Percentiles rank a stretch among this genome's conserved stretches.
Conservation (phyloP, 768 basidiomycete genomes). For the Termitomyces sp. region DNA sequence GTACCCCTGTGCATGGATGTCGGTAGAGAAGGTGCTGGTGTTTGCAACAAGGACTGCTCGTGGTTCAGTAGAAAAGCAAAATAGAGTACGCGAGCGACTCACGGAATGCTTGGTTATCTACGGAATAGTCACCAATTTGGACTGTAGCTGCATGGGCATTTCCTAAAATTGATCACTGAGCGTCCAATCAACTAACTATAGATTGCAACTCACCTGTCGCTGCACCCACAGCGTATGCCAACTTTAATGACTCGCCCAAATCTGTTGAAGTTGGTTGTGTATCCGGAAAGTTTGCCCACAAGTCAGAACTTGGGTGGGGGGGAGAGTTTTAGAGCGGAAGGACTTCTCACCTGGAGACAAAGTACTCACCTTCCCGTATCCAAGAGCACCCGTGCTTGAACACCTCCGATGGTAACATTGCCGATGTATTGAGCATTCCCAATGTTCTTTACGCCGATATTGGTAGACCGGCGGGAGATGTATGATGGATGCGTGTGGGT, state of each 20-base stretch:
- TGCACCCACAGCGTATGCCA: constrained; percentile 66
- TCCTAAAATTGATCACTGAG: constrained; percentile 28
- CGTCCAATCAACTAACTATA: too few species aligned
- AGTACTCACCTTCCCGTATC: constrained; percentile 68
- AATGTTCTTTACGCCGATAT: constrained; percentile 51
- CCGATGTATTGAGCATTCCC: constrained; percentile 70
- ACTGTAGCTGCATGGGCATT: constrained; percentile 48
- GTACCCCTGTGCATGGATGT: constrained; percentile 57
- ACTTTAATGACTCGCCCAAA: constrained; percentile 46
- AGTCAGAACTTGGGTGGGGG: constrained; percentile 48
- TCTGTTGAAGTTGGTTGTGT: constrained; percentile 44
- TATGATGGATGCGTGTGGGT: constrained; percentile 18
- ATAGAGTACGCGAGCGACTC: constrained; percentile 18
- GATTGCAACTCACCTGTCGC: constrained; percentile 42
- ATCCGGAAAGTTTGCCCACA: constrained; percentile 58
- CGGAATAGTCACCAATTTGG: constrained; percentile 48
- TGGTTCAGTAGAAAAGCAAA: background rate
- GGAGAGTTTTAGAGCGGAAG: background rate
- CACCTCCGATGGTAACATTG: constrained; percentile 64
- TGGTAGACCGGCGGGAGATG: constrained; percentile 24
- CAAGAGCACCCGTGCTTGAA: constrained; percentile 51
- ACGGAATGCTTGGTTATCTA: constrained; percentile 67
- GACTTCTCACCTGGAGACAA: background rate
- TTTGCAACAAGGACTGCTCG: constrained; percentile 55
- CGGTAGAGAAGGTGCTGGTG: constrained; percentile 54